Percentiles rank a stretch among this genome's conserved stretches.
phyloP scores from a whole-genome alignment of 345 rosid genomes.

The Adansonia digitata region DNA sequence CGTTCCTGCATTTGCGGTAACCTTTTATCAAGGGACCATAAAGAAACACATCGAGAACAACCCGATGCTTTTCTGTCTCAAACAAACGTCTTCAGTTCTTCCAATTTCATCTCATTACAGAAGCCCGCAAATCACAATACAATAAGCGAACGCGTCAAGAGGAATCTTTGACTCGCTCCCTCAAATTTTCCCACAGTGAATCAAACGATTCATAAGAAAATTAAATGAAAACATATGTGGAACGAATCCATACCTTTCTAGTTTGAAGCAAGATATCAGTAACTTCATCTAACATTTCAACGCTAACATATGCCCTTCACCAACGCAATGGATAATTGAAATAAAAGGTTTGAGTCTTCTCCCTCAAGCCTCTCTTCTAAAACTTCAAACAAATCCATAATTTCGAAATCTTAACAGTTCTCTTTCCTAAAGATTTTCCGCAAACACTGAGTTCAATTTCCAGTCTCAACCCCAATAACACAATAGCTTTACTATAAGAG shows the following conservation, averaged over 20 bases:
- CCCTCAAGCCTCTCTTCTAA: slow-evolving; percentile 24
- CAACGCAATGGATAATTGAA: slow-evolving; percentile 36
- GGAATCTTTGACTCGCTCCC: slow-evolving; percentile 25
- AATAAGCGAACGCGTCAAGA: slow-evolving; percentile 34
- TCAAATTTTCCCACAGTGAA: slow-evolving; percentile 32
- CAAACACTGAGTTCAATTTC: slow-evolving; percentile 42
- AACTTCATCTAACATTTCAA: slow-evolving; percentile 53
- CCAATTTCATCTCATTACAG: slow-evolving; percentile 50
- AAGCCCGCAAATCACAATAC: slow-evolving; percentile 50
- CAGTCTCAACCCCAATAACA: slow-evolving; percentile 34
- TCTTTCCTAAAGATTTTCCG: slow-evolving; percentile 34
- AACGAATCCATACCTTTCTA: slow-evolving; percentile 27
- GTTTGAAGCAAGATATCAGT: slow-evolving; percentile 39
- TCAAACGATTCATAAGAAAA: slow-evolving; percentile 54
- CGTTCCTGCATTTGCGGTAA: slow-evolving; percentile 37
- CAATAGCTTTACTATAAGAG: slow-evolving; percentile 38
- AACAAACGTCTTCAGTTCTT: slow-evolving; percentile 36
- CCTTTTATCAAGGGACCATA: slow-evolving; percentile 44
- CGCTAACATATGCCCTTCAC: slow-evolving; percentile 48
- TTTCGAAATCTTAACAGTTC: slow-evolving; percentile 25
- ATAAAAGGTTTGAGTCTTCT: slow-evolving; percentile 21
- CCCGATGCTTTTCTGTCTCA: slow-evolving; percentile 42
- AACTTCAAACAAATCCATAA: slow-evolving; percentile 39
- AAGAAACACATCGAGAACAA: slow-evolving; percentile 39
- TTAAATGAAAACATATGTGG: slow-evolving; percentile 41